Base-by-base conservation (phyloP, 441 rosid genomes). In the Bruguiera hainesii region DNA sequence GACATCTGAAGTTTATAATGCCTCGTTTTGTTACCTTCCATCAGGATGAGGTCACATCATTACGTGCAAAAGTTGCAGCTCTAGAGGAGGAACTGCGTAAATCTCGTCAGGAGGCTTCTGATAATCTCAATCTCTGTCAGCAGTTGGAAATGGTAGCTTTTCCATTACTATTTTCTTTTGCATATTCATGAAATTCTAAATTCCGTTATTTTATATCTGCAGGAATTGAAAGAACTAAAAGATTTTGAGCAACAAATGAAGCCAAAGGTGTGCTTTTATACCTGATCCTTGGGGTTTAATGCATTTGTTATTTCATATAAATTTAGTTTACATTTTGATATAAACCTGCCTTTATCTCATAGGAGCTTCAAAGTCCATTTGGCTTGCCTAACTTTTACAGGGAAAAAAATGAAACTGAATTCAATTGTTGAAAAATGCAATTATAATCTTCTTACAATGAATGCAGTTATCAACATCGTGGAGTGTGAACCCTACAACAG, bases 211-310 rank as follows among this genome's bases (percentile, higher is more conserved):
- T 77, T 73, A 26, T 78, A 31, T 76, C 56, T 64, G 66, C 83
- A 95, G 99, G 99, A 95, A 79, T 55, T 95, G 75, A 95, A 89
- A 80, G 97, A 88, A 50, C 71, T 89, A 62, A 92, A 90, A 84
- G 93, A 89, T 76, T 65, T 69, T 76, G 97, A 92, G 60, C 95
- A 85, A 73, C 88, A 90, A 81, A 86, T 84, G 84, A 89, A 87
- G 86, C 96, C 96, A 77, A 95, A 92, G 98, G 99, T 90, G 60
- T 19, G 72, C 28, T 59, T 33, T 33, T 69, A 55, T 55, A 26
- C 61, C 35, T 29, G 15, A 11, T 29, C 63, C 60, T 11, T 53
- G 56, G 55, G 46, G 5, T 69, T 66, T 28, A 25, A 61, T 51
- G 23, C 56, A 55, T 63, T 33, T 63, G 49, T 52, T 33, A 57